A percentile compares a stretch with the other conserved stretches of the same genome.
These are phyloP conservation scores for Debaryomyces hansenii DNA, from an alignment of 805 yeast species.

Conservation along the genomic window DNA sequence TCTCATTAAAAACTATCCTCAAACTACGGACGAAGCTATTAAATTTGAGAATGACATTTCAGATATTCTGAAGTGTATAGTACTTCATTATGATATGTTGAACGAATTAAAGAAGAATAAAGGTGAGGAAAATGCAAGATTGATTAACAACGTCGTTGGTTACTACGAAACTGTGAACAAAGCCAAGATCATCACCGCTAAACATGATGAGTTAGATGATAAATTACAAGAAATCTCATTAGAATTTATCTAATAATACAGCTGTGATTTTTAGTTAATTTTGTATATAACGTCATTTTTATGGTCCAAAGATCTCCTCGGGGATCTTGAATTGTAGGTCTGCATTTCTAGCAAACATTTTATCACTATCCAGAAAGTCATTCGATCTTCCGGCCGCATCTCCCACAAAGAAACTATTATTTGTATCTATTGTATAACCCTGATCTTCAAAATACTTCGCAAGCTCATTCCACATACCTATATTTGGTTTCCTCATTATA, in stretches of 20 bases:
- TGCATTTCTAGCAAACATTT: constrained; percentile 59
- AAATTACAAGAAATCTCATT: constrained; percentile 19
- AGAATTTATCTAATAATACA: constrained; percentile 13
- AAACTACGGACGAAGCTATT: constrained; percentile 61
- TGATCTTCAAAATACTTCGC: constrained; percentile 32
- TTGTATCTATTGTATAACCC: constrained; percentile 34
- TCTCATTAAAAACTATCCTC: constrained; percentile 59
- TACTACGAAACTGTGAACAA: constrained; percentile 71
- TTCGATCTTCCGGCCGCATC: constrained; percentile 88
- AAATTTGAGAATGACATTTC: constrained; percentile 72
- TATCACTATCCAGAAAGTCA: constrained; percentile 84
- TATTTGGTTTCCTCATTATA: constrained; percentile 66
- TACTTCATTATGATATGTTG: constrained; percentile 29
- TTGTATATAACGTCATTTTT: not conserved
- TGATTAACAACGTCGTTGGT: constrained; percentile 49
- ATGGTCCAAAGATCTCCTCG: constrained; percentile 55
- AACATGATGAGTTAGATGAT: constrained; percentile 21
- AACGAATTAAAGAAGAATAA: constrained; percentile 16
- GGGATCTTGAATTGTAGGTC: constrained; percentile 65
- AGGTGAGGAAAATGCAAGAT: constrained; percentile 22
- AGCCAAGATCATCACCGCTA: constrained; percentile 16
- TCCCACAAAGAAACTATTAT: constrained; percentile 71
- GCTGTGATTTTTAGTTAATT: not conserved
- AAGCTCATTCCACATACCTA: constrained; percentile 74
- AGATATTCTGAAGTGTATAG: constrained; percentile 42